phyloP scores from a whole-genome alignment of 2,329 filamentous ascomycete genomes.

The Fusarium sp. region DNA sequence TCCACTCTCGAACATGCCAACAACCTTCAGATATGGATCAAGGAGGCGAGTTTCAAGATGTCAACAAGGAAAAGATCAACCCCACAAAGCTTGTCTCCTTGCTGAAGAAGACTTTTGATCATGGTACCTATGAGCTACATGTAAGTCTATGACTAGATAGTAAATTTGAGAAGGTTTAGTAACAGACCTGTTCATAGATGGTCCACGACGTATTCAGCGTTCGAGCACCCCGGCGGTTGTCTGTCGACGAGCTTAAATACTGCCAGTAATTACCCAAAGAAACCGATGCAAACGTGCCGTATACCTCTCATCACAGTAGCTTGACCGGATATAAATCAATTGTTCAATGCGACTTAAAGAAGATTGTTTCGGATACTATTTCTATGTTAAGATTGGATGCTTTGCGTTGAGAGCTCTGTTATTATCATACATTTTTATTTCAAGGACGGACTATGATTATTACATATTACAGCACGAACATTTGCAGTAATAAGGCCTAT shows the following conservation, averaged over 20 bases:
- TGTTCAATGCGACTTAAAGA: too few relatives aligned
- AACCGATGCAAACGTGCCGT: too few relatives aligned
- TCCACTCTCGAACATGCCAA: neutral
- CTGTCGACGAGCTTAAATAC: constrained; percentile 5
- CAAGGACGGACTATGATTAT: too few relatives aligned
- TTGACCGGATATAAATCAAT: too few relatives aligned
- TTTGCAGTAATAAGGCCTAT: too few relatives aligned
- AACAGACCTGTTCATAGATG: constrained; percentile 1
- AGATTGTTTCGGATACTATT: too few relatives aligned
- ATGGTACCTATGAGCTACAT: constrained; percentile 18
- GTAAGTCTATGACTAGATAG: neutral
- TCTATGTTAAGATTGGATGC: too few relatives aligned
- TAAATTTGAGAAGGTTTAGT: neutral
- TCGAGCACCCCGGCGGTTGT: constrained; percentile 11
- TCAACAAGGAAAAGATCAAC: constrained; percentile 4
- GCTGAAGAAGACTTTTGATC: constrained; percentile 4
- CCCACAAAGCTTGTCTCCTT: constrained; percentile 8
- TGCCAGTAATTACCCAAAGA: neutral
- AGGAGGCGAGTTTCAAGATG: constrained; percentile 5
- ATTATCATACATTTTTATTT: too few relatives aligned
- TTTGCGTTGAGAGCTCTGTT: too few relatives aligned
- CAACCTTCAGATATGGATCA: neutral
- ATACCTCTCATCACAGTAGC: too few relatives aligned
- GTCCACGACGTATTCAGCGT: constrained; percentile 20
- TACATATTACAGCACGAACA: too few relatives aligned